Evolutionary conservation across 352 stramenopile genomes (phyloP).

Genomic region (Elongisporangium prolatum): DNA sequence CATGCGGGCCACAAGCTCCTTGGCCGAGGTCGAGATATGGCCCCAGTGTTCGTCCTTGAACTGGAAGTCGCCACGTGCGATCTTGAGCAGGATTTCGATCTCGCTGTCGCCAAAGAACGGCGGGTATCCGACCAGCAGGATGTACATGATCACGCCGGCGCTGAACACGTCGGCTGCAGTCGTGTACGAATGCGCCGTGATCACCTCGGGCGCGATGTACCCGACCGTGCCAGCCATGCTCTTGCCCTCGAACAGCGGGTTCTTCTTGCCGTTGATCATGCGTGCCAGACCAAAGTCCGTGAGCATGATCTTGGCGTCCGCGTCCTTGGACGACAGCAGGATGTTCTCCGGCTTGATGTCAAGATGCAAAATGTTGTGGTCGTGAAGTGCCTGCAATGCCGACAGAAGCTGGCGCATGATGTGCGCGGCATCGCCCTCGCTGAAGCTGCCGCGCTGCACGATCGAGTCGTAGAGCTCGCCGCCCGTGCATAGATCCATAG

Average conservation of each 20-base stretch:
- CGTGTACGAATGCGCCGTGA: slow-evolving; percentile 61
- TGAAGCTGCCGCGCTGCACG: slow-evolving; percentile 58
- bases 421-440: slow-evolving; percentile 50
- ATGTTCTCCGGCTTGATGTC: slow-evolving; percentile 85
- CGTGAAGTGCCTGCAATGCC: slow-evolving; percentile 57
- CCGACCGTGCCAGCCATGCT: slow-evolving; percentile 75
- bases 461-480: slow-evolving; percentile 78
- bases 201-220: slow-evolving; percentile 77
- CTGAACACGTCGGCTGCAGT: slow-evolving; percentile 73
- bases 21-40: slow-evolving; percentile 46
- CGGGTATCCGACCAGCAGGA: slow-evolving; percentile 71
- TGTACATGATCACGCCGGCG: slow-evolving; percentile 78
- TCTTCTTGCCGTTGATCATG: slow-evolving; percentile 70
- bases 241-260: slow-evolving; percentile 50
- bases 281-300: slow-evolving; percentile 74
- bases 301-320: slow-evolving; percentile 61
- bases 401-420: slow-evolving; percentile 68
- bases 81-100: slow-evolving; percentile 76
- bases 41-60: slow-evolving; percentile 63
- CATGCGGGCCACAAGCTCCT: slow-evolving; percentile 70
- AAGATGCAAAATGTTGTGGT: slow-evolving; percentile 75
- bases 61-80: slow-evolving; percentile 64
- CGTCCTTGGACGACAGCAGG: slow-evolving; percentile 45
- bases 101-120: slow-evolving; percentile 72
- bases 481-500: slow-evolving; percentile 64